These are phyloP conservation scores for Talaromyces funiculosus DNA, from an alignment of 2,329 filamentous ascomycete genomes.

Conservation along the genomic window DNA sequence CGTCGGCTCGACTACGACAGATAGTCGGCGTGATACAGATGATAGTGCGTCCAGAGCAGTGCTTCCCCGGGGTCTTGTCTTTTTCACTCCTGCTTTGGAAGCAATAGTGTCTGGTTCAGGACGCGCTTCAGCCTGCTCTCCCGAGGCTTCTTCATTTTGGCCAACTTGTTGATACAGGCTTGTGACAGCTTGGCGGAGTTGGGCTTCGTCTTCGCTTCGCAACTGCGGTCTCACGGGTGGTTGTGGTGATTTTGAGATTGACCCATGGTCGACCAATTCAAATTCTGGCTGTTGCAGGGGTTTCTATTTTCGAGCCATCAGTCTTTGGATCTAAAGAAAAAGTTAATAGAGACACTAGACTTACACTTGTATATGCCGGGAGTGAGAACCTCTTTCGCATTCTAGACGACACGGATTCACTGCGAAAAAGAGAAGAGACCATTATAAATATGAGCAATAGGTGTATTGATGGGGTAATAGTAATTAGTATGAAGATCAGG, in stretches of 20 bases:
- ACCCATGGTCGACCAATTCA: background rate
- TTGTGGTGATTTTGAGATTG: background rate
- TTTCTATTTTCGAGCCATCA: background rate
- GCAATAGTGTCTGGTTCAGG: background rate
- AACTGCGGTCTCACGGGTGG: background rate
- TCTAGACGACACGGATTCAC: slow-evolving; percentile 2
- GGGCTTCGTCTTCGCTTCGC: background rate
- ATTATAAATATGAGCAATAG: background rate
- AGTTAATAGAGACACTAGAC: too few relatives aligned
- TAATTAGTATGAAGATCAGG: background rate
- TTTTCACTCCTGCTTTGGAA: background rate
- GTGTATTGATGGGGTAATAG: background rate
- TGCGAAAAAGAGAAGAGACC: background rate
- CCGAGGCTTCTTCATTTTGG: background rate
- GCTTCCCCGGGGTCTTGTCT: background rate
- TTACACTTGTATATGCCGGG: slow-evolving; percentile 2
- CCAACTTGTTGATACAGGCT: background rate
- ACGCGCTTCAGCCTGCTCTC: background rate
- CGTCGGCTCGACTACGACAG: background rate
- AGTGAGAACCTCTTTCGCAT: slow-evolving; percentile 5
- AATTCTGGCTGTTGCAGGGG: background rate
- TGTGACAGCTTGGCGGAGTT: background rate
- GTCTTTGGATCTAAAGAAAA: background rate
- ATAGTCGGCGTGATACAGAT: background rate
- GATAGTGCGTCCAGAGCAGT: background rate